These are phyloP conservation scores for Colletotrichum sp. DNA, from an alignment of 2,329 filamentous ascomycete species.

Conservation along the genomic window DNA sequence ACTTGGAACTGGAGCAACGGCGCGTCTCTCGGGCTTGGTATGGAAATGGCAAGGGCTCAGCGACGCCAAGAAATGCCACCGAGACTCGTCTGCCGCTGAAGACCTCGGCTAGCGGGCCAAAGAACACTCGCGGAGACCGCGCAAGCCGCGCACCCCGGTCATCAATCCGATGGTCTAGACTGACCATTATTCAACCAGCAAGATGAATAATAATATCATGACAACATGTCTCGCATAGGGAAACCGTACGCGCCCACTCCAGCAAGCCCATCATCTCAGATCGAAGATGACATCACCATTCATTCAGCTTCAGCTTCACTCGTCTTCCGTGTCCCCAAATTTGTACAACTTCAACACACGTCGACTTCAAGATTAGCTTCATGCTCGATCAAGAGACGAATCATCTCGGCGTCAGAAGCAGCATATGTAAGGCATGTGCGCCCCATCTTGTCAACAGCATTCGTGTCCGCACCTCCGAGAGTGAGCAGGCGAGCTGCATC, in stretches of 20 bases:
- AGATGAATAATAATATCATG: too few species aligned
- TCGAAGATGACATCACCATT: background rate
- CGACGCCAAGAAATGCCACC: background rate
- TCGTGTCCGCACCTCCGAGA: constrained; percentile 1
- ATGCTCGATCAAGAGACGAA: background rate
- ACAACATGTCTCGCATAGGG: background rate
- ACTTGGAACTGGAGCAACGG: background rate
- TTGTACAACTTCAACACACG: constrained; percentile 34
- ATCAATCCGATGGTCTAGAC: too few species aligned
- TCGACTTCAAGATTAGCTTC: constrained; percentile 15
- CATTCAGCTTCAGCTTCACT: background rate
- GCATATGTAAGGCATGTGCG: constrained; percentile 14
- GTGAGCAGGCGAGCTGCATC: constrained; percentile 8
- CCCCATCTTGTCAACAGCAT: constrained; percentile 2
- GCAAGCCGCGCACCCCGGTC: background rate
- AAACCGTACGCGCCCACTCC: background rate
- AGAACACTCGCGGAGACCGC: background rate
- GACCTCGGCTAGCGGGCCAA: background rate
- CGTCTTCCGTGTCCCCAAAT: background rate
- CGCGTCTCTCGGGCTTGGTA: background rate
- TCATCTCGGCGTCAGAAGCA: background rate
- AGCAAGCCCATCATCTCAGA: background rate
- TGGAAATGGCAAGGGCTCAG: background rate
- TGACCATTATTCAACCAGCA: too few species aligned
- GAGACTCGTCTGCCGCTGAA: background rate